Percentiles rank a stretch among this genome's conserved stretches.
phyloP scores from a whole-genome alignment of 2,329 filamentous ascomycete species.

The Trichoderma simmonsii region DNA sequence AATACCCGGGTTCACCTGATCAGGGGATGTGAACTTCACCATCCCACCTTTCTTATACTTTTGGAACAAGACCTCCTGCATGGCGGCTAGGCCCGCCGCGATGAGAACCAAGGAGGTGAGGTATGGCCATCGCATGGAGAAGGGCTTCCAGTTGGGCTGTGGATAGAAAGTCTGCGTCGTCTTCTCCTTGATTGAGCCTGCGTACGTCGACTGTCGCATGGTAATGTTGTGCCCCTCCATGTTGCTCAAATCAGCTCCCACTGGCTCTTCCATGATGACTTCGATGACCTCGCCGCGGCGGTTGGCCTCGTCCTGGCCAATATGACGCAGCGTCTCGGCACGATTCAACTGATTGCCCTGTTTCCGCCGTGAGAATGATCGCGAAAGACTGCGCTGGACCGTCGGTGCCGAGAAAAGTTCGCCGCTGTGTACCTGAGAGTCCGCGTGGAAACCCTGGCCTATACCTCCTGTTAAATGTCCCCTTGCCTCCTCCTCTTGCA shows the following conservation, averaged over 20 bases:
- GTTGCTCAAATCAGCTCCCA: constrained; percentile 50
- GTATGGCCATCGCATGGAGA: constrained; percentile 63
- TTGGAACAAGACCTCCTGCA: constrained; percentile 55
- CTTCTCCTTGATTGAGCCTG: constrained; percentile 31
- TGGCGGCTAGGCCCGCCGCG: constrained; percentile 50
- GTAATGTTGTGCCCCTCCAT: constrained; percentile 43
- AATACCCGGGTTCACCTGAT: constrained; percentile 46
- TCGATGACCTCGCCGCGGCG: constrained; percentile 58
- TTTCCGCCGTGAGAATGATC: constrained; percentile 41
- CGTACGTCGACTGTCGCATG: constrained; percentile 38
- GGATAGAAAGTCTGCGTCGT: constrained; percentile 55
- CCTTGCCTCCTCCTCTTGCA: constrained; percentile 52
- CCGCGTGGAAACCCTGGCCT: constrained; percentile 51
- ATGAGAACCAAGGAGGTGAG: constrained; percentile 51
- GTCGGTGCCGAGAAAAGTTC: constrained; percentile 45
- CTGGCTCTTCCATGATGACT: constrained; percentile 46
- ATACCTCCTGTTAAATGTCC: constrained; percentile 58
- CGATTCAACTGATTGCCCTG: constrained; percentile 28
- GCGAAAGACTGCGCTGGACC: constrained; percentile 36
- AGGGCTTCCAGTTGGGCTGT: constrained; percentile 64
- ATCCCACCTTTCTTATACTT: constrained; percentile 44
- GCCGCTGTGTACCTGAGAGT: constrained; percentile 45
- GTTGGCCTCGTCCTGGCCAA: constrained; percentile 58
- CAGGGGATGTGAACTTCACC: constrained; percentile 48
- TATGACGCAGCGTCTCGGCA: constrained; percentile 43